A percentile compares a stretch with the other conserved stretches of the same genome.
Evolutionary conservation across 495 filamentous ascomycete genomes (phyloP).

Genomic region (Xylaria palmicola): DNA sequence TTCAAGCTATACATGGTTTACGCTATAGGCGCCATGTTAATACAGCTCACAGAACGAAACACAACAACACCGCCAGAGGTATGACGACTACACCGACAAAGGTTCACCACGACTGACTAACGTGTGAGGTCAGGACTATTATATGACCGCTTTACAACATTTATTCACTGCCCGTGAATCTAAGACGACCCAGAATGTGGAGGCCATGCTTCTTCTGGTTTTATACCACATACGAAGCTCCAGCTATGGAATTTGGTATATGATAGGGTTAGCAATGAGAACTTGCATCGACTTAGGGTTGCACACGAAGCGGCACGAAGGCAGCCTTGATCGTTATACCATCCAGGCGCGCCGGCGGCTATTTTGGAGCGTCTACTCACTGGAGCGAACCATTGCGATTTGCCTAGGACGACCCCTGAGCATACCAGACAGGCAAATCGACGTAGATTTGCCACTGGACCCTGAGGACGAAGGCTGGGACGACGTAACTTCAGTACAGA

Average conservation of each 20-base stretch:
- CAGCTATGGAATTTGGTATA: conserved; percentile 57
- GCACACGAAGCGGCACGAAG: conserved; percentile 50
- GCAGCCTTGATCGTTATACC: conserved; percentile 45
- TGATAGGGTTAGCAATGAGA: conserved; percentile 56
- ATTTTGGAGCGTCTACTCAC: conserved; percentile 56
- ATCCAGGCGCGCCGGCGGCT: conserved; percentile 50
- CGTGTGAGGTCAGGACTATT: conserved; percentile 35
- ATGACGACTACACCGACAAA: neutral
- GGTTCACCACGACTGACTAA: neutral
- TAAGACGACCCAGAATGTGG: conserved; percentile 52
- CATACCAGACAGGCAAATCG: conserved; percentile 54
- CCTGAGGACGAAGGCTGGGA: conserved; percentile 7
- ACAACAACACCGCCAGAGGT: conserved; percentile 44
- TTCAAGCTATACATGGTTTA: conserved; percentile 55
- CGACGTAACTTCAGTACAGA: neutral
- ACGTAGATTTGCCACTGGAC: conserved; percentile 49
- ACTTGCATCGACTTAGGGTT: conserved; percentile 55
- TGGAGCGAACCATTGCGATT: conserved; percentile 52
- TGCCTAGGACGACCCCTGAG: conserved; percentile 53
- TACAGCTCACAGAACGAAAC: conserved; percentile 50
- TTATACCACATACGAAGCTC: conserved; percentile 54
- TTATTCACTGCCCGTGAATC: conserved; percentile 51
- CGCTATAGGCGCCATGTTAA: conserved; percentile 52
- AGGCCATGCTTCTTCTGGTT: conserved; percentile 56
- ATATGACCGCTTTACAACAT: conserved; percentile 50